Evolutionary conservation across 2,329 filamentous ascomycete species (phyloP).

Genomic region (Pseudogymnoascus sp.): DNA sequence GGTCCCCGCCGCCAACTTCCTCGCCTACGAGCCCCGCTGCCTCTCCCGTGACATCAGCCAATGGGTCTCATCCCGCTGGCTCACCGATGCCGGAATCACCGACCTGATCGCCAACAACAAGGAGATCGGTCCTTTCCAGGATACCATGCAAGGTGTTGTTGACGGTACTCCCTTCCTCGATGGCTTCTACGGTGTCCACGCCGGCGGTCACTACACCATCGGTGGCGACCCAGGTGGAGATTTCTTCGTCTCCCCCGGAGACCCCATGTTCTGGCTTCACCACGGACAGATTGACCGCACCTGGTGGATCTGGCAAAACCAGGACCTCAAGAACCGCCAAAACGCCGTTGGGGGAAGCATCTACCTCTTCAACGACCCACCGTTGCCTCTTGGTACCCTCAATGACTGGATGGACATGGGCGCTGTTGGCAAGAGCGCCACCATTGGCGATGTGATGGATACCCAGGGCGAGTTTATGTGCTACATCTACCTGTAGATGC

Average conservation of each 20-base stretch:
- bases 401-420: conserved; percentile 1
- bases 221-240: conserved; percentile 38
- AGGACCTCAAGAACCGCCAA: conserved; percentile 30
- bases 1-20: conserved; percentile 24
- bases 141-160: conserved; percentile 34
- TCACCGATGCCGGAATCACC: conserved; percentile 26
- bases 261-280: conserved; percentile 40
- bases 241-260: conserved; percentile 36
- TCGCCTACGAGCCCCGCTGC: conserved; percentile 35
- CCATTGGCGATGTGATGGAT: background rate
- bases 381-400: background rate
- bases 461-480: background rate
- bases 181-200: conserved; percentile 25
- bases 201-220: conserved; percentile 31
- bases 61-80: conserved; percentile 28
- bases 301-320: conserved; percentile 42
- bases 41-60: conserved; percentile 35
- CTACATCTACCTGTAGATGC: conserved; percentile 7
- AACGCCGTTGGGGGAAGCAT: conserved; percentile 31
- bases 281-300: conserved; percentile 40
- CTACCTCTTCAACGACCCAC: conserved; percentile 31
- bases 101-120: conserved; percentile 33
- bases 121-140: conserved; percentile 37
- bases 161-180: conserved; percentile 23
- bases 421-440: background rate